Evolutionary conservation across 139 green algal species (phyloP).

Genomic region (Astrephomene gubernaculifera): DNA sequence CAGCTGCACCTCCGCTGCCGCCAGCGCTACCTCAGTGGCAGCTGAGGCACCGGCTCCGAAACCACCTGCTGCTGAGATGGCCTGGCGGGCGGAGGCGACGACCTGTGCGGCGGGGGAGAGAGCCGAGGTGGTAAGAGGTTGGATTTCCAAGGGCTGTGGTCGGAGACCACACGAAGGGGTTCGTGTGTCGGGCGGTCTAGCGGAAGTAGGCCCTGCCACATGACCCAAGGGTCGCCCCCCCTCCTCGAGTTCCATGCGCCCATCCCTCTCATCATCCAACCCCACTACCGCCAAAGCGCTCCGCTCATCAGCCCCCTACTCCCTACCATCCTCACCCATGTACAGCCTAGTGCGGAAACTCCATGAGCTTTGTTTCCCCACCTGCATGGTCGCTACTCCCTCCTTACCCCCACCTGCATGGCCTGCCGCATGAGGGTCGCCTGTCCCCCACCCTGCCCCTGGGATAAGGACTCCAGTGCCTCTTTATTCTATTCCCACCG

Average conservation of each 20-base stretch:
- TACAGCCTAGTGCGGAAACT: background rate
- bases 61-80: background rate
- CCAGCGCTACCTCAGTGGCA: background rate
- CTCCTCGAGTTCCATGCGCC: too few species aligned
- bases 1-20: slow-evolving; percentile 6
- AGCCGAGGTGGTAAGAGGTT: background rate
- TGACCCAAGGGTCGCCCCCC: too few species aligned
- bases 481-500: too few species aligned
- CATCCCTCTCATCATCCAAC: too few species aligned
- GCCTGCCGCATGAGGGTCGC: background rate
- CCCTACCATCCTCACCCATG: background rate
- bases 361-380: background rate
- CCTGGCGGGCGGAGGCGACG: background rate
- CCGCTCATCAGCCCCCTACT: background rate
- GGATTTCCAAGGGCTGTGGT: background rate
- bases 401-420: too few species aligned
- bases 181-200: background rate
- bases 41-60: background rate
- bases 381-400: background rate
- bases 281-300: too few species aligned
- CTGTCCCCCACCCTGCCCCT: background rate
- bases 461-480: too few species aligned
- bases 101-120: background rate
- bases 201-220: too few species aligned
- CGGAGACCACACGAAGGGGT: background rate